Base-by-base conservation (phyloP, 164 flowering plant genomes). In the Cinnamomum micranthum region DNA sequence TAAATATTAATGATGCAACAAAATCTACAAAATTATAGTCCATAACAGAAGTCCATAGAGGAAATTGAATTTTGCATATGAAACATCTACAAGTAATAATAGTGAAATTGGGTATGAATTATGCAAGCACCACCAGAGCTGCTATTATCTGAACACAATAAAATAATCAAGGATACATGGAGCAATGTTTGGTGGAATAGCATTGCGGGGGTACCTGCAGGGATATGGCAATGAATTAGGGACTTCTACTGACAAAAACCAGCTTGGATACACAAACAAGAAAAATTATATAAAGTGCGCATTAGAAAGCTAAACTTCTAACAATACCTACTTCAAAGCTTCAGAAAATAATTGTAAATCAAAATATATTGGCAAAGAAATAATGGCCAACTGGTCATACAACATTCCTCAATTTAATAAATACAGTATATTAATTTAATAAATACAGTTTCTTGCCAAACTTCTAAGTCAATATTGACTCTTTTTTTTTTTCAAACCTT, bases 171-270 rank as follows among this genome's bases (percentile, higher is more conserved):
- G 78, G 78, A 76, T 76, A 76, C 78, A 71, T 20, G 74, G 74
- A 71, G 74, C 78, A 15, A 76, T 35, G 31, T 71, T 76, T 55
- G 78, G 78, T 20, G 78, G 78, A 55, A 76, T 52, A 64, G 78
- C 78, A 35, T 76, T 71, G 47, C 65, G 66, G 23, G 78, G 74
- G 51, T 76, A 76, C 68, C 78, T 76, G 78, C 50, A 75, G 62
- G 65, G n/a, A 50, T 65, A n/a, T 3, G 24, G 12, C 14, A 24
- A 70, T 28, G 23, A 71, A 31, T 71, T 52, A 55, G 4, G 3
- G 50, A 20, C 47, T 70, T 70, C 20, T 22, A 70, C 47, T 41
- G 47, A 41, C 47, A 41, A 41, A 41, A 41, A 41, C 10, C 47
- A 41, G 47, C 47, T 41, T 41, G 11, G 10, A 41, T 6, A 41